Evolutionary conservation across 78 protist species (phyloP), one percentile per base, ranked within the genome.

Genomic region (Protostelium mycophagum): DNA sequence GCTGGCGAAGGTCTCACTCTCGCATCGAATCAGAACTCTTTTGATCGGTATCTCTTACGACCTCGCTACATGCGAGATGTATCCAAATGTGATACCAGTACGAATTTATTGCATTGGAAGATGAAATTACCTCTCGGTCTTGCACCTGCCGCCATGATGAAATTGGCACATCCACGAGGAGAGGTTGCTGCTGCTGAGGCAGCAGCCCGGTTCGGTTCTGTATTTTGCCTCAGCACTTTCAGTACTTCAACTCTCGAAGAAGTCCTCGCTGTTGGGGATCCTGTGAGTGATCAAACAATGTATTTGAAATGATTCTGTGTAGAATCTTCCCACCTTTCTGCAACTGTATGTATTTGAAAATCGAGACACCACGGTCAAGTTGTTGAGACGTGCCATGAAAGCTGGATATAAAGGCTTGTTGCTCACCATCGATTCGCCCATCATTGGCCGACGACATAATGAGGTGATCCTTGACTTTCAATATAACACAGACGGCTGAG

Each of bases 371-470:
- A 94, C 96, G 16, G 91, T 37, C 83, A 38, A 87, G 16, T 39
- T 96, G 31, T 90, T 96, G 0, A 63, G 84, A 31, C 83, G 95
- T 5, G 97, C 92, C 28, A 96, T 93, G 84, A 36, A 29, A 28
- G 5, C 83, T 1, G 96, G 96, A 10, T 96, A 86, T 84, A 63
- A 85, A 1, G 94, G 91, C 0, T 10, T 96, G 0, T 90, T 88
- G 35, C 35, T 96, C 35, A 94, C 97, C n/a, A 93, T 95, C 29
- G 97, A 95, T 51, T 87, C 96, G n/a, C 96, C 97, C 34, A 63
- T 83, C 38, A 63, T 96, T 5, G 97, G 97, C 28, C 85, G 87
- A 83, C 83, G 97, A 63, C 87, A 89, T 5, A 86, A 90, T 34
- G 96, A 93, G 73, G 73, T 51, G 73, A 51, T 25, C n/a, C n/a